Conservation (phyloP, 2,329 filamentous ascomycete genomes). For the Dothideomycetidae sp. region DNA sequence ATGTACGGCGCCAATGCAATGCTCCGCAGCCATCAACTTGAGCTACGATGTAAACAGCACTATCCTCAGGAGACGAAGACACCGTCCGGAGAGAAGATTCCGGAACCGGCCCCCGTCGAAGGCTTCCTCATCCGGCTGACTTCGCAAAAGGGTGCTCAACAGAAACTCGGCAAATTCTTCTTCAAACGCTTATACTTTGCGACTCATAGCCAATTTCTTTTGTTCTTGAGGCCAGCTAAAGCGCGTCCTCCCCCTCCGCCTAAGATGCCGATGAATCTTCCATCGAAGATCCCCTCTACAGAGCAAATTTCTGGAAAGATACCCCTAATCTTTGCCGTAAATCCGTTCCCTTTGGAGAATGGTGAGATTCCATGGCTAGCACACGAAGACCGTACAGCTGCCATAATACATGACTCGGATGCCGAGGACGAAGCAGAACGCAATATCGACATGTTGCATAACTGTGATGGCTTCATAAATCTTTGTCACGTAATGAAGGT, state of each 20-base stretch:
- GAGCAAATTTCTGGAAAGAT: slow-evolving; percentile 41
- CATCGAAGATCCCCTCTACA: slow-evolving; percentile 37
- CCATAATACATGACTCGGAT: slow-evolving; percentile 41
- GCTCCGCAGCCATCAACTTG: slow-evolving; percentile 51
- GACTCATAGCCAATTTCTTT: slow-evolving; percentile 47
- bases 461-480: slow-evolving; percentile 51
- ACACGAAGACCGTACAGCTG: slow-evolving; percentile 28
- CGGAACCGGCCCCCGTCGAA: slow-evolving; percentile 49
- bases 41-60: slow-evolving; percentile 50
- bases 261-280: slow-evolving; percentile 31
- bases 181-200: slow-evolving; percentile 54
- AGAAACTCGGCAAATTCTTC: slow-evolving; percentile 45
- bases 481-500: slow-evolving; percentile 43
- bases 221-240: slow-evolving; percentile 47
- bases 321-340: slow-evolving; percentile 47
- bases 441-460: slow-evolving; percentile 42
- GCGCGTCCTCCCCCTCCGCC: slow-evolving; percentile 44
- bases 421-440: slow-evolving; percentile 45
- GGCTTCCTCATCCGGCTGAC: slow-evolving; percentile 52
- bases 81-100: slow-evolving; percentile 30
- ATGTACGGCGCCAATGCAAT: slow-evolving; percentile 59
- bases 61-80: slow-evolving; percentile 40
- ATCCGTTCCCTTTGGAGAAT: slow-evolving; percentile 43
- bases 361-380: slow-evolving; percentile 43
- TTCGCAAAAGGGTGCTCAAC: slow-evolving; percentile 45